phyloP scores from a whole-genome alignment of 2,329 filamentous ascomycete genomes.

The Pezicula neosporulosa region DNA sequence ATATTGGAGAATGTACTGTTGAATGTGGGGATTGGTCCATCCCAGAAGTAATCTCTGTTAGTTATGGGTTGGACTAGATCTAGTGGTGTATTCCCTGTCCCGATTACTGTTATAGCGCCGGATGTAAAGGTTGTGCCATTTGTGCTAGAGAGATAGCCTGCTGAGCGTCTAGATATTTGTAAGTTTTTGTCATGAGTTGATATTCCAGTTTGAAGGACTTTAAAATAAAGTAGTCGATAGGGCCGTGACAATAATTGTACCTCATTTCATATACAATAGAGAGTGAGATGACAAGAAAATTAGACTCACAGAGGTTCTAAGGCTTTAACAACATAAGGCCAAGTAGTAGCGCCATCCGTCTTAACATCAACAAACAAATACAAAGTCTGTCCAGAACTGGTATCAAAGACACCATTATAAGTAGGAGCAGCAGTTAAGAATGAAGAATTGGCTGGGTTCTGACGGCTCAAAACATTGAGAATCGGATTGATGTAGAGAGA shows the following conservation, averaged over 20 bases:
- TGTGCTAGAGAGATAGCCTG: slow-evolving; percentile 28
- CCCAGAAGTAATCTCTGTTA: slow-evolving; percentile 56
- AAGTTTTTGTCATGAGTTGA: slow-evolving; percentile 29
- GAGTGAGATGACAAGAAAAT: not conserved
- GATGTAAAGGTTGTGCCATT: slow-evolving; percentile 18
- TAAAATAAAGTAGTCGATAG: not conserved
- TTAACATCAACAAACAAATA: slow-evolving; percentile 65
- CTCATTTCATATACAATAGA: not conserved
- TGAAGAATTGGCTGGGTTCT: slow-evolving; percentile 29
- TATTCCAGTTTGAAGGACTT: slow-evolving; percentile 15
- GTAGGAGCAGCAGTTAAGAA: slow-evolving; percentile 43
- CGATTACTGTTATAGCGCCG: slow-evolving; percentile 24
- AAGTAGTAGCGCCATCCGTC: slow-evolving; percentile 52
- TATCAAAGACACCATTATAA: slow-evolving; percentile 60
- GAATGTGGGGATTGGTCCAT: slow-evolving; percentile 35
- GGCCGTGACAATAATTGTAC: not conserved
- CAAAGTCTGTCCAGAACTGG: slow-evolving; percentile 49
- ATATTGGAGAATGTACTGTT: slow-evolving; percentile 23
- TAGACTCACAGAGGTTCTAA: slow-evolving; percentile 52
- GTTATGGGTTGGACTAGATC: slow-evolving; percentile 42
- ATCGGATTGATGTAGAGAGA: slow-evolving; percentile 26
- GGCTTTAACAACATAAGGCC: slow-evolving; percentile 50
- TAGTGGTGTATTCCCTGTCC: slow-evolving; percentile 36
- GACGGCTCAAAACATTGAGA: slow-evolving; percentile 18
- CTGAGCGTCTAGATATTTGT: slow-evolving; percentile 10